These are phyloP conservation scores for Calocybe indica DNA, from an alignment of 768 basidiomycete species.

Conservation along the genomic window DNA sequence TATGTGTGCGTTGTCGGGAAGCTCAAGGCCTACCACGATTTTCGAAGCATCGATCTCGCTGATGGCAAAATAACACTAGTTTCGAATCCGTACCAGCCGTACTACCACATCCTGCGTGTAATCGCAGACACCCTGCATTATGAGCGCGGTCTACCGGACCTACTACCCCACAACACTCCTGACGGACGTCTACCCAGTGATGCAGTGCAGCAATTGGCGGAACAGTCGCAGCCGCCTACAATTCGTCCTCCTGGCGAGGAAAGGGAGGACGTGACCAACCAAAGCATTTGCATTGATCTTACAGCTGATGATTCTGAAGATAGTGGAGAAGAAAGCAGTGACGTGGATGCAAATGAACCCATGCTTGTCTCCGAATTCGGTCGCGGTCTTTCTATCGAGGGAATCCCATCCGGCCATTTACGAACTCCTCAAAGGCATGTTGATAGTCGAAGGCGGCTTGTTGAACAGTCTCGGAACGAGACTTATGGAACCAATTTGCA, in stretches of 20 bases:
- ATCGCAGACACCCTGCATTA: conserved; percentile 14
- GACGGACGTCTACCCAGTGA: not conserved
- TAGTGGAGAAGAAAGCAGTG: not conserved
- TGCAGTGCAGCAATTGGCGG: not conserved
- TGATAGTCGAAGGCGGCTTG: no score
- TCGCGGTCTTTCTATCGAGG: no score
- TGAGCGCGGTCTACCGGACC: conserved; percentile 15
- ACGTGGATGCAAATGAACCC: not conserved
- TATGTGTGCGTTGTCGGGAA: conserved; percentile 43
- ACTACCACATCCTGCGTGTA: conserved; percentile 18
- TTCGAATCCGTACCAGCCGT: conserved; percentile 19
- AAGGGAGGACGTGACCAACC: not conserved
- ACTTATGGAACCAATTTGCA: not conserved
- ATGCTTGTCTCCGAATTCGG: no score
- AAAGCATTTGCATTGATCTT: not conserved
- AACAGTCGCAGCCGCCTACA: not conserved
- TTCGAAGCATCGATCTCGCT: conserved; percentile 9
- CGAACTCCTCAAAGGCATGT: no score
- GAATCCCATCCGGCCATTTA: no score
- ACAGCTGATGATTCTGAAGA: not conserved
- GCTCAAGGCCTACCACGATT: conserved; percentile 12
- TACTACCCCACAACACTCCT: conserved; percentile 2
- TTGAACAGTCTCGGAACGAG: no score
- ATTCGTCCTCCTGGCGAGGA: not conserved
- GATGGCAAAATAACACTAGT: not conserved